Evolutionary conservation across 176 grass and related monocot species (phyloP), one percentile per base, ranked within the genome.

Genomic region (Avena atlantica): DNA sequence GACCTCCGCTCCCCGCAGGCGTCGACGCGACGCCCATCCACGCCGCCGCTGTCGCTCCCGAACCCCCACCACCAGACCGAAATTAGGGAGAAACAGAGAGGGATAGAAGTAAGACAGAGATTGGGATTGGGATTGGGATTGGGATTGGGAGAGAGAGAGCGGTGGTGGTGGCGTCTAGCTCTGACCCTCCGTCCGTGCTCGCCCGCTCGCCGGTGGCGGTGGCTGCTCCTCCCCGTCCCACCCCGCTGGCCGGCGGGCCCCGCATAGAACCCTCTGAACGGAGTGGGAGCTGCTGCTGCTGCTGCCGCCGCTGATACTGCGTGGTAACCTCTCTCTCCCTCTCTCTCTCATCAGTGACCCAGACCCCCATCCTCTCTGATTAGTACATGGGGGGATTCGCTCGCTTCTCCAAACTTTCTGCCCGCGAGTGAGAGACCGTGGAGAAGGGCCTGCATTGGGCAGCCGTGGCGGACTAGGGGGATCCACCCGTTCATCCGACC

Each of bases 381-480:
- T 10, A 15, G 25, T 9, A 75, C 34, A 61, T 40, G 9, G 42
- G 37, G 19, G 37, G 23, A 42, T 42, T 34, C 53, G 63, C 78
- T 86, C 20, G 50, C 6, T 56, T 27, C 17, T 8, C 12, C 84
- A 10, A 53, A 53, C 9, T 63, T 84, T 61, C 72, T 31, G 3
- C 40, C 1, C 55, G 63, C 14, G 27, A 14, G 15, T 14, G 72
- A 37, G 75, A 6, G 45, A 3, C 52, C 31, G 76, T 4, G 59
- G 59, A 13, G 55, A 67, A 5, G 50, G 83, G 71, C 63, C 63
- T 53, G 86, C 90, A 91, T 88, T 88, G 90, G 76, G n/a, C 48
- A n/a, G 34, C 36, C 12, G 67, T 16, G 5, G 29, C 44, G 75
- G 64, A 36, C 52, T 63, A 8, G 44, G 65, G 14, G 66, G 15